phyloP scores from a whole-genome alignment of 2,329 filamentous ascomycete species.

The Hymenoscyphus occultus region DNA sequence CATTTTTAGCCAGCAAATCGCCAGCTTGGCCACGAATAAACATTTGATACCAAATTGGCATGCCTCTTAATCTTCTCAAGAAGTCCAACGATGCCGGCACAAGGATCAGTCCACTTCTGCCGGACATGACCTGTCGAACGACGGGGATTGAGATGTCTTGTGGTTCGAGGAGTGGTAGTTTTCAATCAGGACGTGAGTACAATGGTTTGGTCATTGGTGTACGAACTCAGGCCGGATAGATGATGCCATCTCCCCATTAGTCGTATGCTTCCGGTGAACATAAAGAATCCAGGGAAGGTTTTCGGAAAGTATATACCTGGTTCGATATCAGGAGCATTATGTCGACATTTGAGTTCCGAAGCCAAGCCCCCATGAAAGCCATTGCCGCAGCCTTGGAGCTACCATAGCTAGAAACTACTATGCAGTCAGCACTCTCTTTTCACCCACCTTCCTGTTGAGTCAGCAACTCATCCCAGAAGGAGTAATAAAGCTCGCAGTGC shows the following conservation, averaged over 20 bases:
- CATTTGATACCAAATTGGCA: constrained; percentile 4
- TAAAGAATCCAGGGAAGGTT: too few relatives aligned
- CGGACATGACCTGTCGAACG: constrained; percentile 56
- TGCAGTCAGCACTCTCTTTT: constrained; percentile 32
- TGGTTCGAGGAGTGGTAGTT: constrained; percentile 53
- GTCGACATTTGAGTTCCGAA: constrained; percentile 55
- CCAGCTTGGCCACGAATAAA: neutral
- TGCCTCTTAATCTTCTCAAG: neutral
- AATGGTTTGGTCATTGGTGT: constrained; percentile 59
- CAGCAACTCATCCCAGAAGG: neutral
- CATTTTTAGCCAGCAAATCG: neutral
- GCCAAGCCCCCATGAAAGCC: constrained; percentile 65
- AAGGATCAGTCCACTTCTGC: constrained; percentile 55
- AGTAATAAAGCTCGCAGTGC: constrained; percentile 61
- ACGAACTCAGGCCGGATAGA: constrained; percentile 61
- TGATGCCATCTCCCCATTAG: constrained; percentile 35
- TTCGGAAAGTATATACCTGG: constrained; percentile 41
- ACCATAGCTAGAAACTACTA: constrained; percentile 65
- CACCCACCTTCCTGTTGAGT: neutral
- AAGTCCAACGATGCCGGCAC: constrained; percentile 40
- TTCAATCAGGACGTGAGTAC: constrained; percentile 47
- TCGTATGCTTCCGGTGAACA: neutral
- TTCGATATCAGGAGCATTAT: constrained; percentile 63
- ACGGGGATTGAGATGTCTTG: constrained; percentile 64
- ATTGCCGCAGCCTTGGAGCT: constrained; percentile 64